These are phyloP conservation scores for Calonectria crousiana DNA, from an alignment of 2,329 filamentous ascomycete genomes.

Conservation along the genomic window DNA sequence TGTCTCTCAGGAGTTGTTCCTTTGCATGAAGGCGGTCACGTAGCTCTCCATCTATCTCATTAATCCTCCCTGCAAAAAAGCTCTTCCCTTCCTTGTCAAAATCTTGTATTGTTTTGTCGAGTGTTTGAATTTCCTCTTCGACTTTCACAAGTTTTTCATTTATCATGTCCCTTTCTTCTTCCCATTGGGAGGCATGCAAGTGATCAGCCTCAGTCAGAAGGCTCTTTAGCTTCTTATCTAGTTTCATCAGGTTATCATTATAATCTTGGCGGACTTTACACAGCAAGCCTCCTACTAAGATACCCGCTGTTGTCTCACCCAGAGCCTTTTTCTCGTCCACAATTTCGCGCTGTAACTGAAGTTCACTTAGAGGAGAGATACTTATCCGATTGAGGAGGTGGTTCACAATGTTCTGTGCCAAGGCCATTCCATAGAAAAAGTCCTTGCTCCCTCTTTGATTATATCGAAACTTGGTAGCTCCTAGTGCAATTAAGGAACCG, in stretches of 20 bases:
- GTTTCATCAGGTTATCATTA: background rate
- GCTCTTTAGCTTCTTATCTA: background rate
- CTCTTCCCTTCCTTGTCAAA: constrained; percentile 8
- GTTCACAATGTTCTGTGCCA: background rate
- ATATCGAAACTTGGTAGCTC: constrained; percentile 15
- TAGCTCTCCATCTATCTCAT: background rate
- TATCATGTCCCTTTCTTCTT: background rate
- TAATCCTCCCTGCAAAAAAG: background rate
- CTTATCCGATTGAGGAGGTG: background rate
- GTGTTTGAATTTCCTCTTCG: background rate
- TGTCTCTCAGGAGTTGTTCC: background rate
- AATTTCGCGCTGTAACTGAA: constrained; percentile 19
- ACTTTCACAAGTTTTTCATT: constrained; percentile 2
- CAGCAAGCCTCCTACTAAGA: background rate
- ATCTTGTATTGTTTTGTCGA: constrained; percentile 10
- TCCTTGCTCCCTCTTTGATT: background rate
- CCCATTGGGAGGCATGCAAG: background rate
- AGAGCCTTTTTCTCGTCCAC: constrained; percentile 7
- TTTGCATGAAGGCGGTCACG: background rate
- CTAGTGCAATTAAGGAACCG: background rate
- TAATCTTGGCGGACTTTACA: background rate
- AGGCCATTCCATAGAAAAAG: background rate
- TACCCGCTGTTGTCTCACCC: constrained; percentile 7
- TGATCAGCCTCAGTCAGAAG: background rate
- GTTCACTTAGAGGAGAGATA: background rate